Evolutionary conservation across 2,329 filamentous ascomycete genomes (phyloP).

Genomic region (Cladosporium austrohemisphaericum): DNA sequence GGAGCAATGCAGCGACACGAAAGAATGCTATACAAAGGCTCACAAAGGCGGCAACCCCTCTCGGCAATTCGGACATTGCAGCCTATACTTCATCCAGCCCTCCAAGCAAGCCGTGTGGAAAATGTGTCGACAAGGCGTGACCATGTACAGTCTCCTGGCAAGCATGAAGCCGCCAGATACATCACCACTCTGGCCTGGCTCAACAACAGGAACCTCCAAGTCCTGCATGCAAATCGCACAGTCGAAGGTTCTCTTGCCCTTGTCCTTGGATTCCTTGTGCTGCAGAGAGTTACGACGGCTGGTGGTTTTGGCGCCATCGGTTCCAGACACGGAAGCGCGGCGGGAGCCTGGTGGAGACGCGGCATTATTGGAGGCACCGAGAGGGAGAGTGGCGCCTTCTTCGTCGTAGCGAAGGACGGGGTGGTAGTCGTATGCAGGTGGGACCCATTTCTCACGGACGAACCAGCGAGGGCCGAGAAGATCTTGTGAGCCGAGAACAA

Average conservation of each 20-base stretch:
- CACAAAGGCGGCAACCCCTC: conserved; percentile 81
- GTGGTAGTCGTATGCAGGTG: conserved; percentile 87
- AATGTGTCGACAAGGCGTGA: conserved; percentile 92
- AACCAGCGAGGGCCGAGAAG: conserved; percentile 86
- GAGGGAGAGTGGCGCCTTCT: conserved; percentile 69
- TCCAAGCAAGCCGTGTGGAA: conserved; percentile 91
- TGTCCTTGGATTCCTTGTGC: conserved; percentile 45
- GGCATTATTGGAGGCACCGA: conserved; percentile 49
- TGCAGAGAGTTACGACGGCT: conserved; percentile 6
- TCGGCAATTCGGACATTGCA: conserved; percentile 94
- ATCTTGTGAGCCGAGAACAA: conserved; percentile 75
- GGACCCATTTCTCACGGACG: conserved; percentile 64
- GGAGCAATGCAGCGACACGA: too few relatives aligned
- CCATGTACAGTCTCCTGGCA: conserved; percentile 84
- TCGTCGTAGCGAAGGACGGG: conserved; percentile 83
- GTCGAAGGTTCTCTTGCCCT: conserved; percentile 66
- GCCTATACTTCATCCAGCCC: conserved; percentile 88
- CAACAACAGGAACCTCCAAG: conserved; percentile 81
- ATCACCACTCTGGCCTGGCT: conserved; percentile 48
- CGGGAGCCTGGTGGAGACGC: conserved; percentile 26
- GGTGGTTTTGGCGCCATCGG: conserved; percentile 17
- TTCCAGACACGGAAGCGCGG: conserved; percentile 26
- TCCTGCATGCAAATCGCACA: conserved; percentile 94
- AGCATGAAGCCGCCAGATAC: conserved; percentile 57
- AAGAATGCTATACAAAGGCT: too few relatives aligned